Percentiles rank a stretch among this genome's conserved stretches.
These are phyloP conservation scores for Parascedosporium putredinis DNA, from an alignment of 2,329 filamentous ascomycete genomes.

Conservation along the genomic window DNA sequence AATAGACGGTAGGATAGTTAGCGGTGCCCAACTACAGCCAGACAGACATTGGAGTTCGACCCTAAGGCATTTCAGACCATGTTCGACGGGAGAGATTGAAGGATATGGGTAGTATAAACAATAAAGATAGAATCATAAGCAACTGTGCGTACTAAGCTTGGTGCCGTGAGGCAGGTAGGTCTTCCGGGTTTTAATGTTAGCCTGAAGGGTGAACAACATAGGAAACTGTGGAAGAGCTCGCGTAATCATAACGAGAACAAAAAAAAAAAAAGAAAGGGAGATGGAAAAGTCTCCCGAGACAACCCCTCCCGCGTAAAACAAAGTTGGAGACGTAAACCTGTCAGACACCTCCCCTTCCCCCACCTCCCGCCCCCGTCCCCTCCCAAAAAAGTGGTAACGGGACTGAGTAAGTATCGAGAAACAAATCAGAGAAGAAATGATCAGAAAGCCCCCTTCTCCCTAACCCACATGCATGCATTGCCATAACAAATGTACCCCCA, in stretches of 20 bases:
- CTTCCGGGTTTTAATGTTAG: conserved; percentile 23
- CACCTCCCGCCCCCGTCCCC: too few relatives aligned
- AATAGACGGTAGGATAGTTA: too few relatives aligned
- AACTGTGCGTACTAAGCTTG: conserved; percentile 10
- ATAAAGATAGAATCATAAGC: background rate
- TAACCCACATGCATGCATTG: too few relatives aligned
- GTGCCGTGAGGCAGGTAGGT: conserved; percentile 29
- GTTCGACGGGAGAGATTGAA: too few relatives aligned
- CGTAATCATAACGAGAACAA: background rate
- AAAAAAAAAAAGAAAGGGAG: conserved; percentile 3
- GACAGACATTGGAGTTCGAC: too few relatives aligned
- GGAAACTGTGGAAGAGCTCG: background rate
- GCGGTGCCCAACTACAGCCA: too few relatives aligned
- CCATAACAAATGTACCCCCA: background rate
- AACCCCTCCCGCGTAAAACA: background rate
- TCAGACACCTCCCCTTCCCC: too few relatives aligned
- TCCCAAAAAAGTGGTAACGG: too few relatives aligned
- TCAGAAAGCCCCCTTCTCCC: too few relatives aligned
- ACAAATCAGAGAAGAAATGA: too few relatives aligned
- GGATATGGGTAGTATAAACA: background rate
- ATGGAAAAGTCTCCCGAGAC: background rate
- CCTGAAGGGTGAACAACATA: background rate
- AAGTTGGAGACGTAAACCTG: background rate
- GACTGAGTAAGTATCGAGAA: too few relatives aligned
- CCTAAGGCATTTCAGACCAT: too few relatives aligned